Evolutionary conservation across 805 yeast species (phyloP), one percentile per base, ranked within the genome.

Genomic region (Saccharomycodes ludwigii): DNA sequence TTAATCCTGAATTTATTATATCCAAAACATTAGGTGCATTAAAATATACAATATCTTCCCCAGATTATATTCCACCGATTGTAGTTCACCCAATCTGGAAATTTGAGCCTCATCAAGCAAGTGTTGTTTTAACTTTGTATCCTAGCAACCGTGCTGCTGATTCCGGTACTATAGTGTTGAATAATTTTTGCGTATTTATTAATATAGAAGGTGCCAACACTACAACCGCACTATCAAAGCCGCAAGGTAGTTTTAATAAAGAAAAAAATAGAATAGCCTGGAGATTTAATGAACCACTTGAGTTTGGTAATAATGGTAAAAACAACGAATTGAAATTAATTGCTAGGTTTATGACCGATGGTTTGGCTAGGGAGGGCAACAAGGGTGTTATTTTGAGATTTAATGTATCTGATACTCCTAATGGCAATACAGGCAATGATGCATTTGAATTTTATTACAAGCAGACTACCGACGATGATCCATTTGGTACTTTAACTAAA

Each of bases 251-350:
- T 1, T 88, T 85, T 64, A 83, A 78, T 56, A 78, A 73, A 47
- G 96, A 85, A 32, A 76, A 73, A 48, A 77, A 73, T 43, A 71
- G 96, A 56, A 76, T 91, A 36, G 77, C 91, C 1, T 86, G 96
- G 95, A 71, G 79, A 50, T 73, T 74, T 43, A 34, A 30, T 21
- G 62, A 59, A 28, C 61, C 66, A 9, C 44, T 68, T 8, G 48
- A 43, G 3, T 44, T 73, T 15, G 43, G 43, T 18, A 54, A 56
- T 38, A 37, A 42, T 29, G 43, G 43, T 3, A 30, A 30, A 12
- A 52, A 52, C 2, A 47, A 43, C 13, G 85, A 79, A 41, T 76
- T 77, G 44, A 73, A 79, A 46, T 64, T 86, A 27, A 74, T 88
- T 47, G 95, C 94, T 12, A 74, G 95, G 56, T 84, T 88, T 48